Base-by-base conservation (phyloP, 2,329 filamentous ascomycete genomes). In the Trichoderma aggressivum region DNA sequence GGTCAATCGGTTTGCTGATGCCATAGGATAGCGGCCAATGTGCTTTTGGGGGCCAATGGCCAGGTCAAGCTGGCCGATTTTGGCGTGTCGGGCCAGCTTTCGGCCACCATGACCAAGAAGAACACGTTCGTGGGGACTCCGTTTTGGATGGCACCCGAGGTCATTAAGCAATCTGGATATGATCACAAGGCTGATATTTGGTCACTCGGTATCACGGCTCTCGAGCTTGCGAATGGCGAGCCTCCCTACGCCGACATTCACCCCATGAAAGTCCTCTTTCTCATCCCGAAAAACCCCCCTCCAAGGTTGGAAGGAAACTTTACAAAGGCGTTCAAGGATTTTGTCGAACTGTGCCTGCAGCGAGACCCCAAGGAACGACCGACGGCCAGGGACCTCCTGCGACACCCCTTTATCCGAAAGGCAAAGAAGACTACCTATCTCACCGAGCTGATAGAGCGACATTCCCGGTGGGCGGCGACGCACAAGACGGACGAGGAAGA, bases 61-160 rank as follows among this genome's bases (percentile, higher is more conserved):
- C 96, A 98, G 83, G 95, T 99, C 76, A 99, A 99, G 81, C 86
- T 98, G 70, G 95, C 95, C 16, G 95, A 99, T 80, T 99, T 99
- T 83, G 95, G 95, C 71, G 96, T 99, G 7, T 98, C 95, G 1
- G 95, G 95, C 32, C 96, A 98, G 82, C 87, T 98, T 26, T 97
- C 95, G 11, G 95, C 95, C 7, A 99, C 95, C 63, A 98, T 98
- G 94, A 98, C 95, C 73, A 98, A 98, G 86, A 98, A 98, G 84
- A 98, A 98, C 80, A 98, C 95, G 0, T 99, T 98, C 80, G 95
- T 99, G 36, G 96, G 96, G 39, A 98, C 95, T 0, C 95, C 96
- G 1, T 99, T 98, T 80, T 99, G 96, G 96, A 99, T 99, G 95
- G 95, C 96, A 3, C 95, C 95, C 12, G 95, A 99, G 82, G 95